Conservation (phyloP, 495 filamentous ascomycete genomes). For the Monascus purpureus region DNA sequence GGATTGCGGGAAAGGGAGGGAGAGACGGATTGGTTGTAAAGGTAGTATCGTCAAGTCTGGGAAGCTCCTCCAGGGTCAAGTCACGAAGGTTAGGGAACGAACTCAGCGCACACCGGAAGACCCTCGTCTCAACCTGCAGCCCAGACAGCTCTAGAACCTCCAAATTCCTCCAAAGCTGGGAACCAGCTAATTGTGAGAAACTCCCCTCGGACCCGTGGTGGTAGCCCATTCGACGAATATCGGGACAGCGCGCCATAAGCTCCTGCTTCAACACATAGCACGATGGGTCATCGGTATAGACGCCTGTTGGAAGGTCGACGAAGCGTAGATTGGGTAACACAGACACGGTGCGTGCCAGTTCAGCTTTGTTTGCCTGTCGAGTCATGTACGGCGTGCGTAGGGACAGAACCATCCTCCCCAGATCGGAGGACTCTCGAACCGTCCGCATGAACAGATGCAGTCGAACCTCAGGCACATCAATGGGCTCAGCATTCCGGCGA, state of each 20-base stretch:
- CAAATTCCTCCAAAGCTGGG: conserved; percentile 60
- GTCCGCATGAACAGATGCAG: conserved; percentile 67
- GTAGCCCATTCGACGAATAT: conserved; percentile 83
- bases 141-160: conserved; percentile 64
- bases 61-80: conserved; percentile 54
- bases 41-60: conserved; percentile 58
- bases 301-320: conserved; percentile 70
- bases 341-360: conserved; percentile 73
- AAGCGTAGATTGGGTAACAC: conserved; percentile 77
- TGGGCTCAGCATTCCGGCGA: conserved; percentile 59
- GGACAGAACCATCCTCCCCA: conserved; percentile 54
- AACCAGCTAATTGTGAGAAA: conserved; percentile 51
- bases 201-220: conserved; percentile 61
- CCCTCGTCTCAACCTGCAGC: conserved; percentile 57
- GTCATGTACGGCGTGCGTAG: conserved; percentile 96
- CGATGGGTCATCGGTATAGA: conserved; percentile 64
- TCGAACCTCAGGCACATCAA: conserved; percentile 63
- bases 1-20: conserved; percentile 55
- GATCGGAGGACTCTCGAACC: conserved; percentile 54
- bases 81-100: conserved; percentile 52
- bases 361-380: conserved; percentile 70
- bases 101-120: conserved; percentile 55
- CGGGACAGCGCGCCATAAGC: conserved; percentile 65
- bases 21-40: conserved; percentile 46
- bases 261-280: conserved; percentile 69